These are phyloP conservation scores for Pseudogymnoascus sp. DNA, from an alignment of 2,329 filamentous ascomycete species.

Conservation along the genomic window DNA sequence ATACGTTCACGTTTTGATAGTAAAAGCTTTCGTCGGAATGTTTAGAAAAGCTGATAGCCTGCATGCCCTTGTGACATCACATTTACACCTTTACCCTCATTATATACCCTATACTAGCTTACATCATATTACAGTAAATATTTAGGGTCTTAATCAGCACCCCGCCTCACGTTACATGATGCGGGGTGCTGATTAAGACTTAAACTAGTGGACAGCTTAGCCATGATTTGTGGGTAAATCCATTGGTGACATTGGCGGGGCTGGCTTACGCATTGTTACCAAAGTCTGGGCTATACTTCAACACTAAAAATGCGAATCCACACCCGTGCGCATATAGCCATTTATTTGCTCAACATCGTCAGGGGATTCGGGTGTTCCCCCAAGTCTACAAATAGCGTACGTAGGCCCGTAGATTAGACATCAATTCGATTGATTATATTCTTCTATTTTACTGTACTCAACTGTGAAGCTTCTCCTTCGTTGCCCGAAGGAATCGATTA, in stretches of 20 bases:
- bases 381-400: not conserved
- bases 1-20: not conserved
- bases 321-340: too few relatives aligned
- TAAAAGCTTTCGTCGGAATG: not conserved
- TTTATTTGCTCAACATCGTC: too few relatives aligned
- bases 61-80: not conserved
- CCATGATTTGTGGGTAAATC: not conserved
- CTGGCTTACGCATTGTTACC: not conserved
- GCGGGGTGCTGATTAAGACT: too few relatives aligned
- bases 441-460: not conserved
- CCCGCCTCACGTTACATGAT: too few relatives aligned
- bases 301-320: too few relatives aligned
- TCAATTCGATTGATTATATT: not conserved
- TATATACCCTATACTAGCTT: not conserved
- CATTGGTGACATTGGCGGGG: not conserved
- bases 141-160: too few relatives aligned
- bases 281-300: too few relatives aligned
- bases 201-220: not conserved
- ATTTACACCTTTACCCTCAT: not conserved
- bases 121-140: not conserved
- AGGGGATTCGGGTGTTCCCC: too few relatives aligned
- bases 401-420: not conserved
- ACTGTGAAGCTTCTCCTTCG: not conserved
- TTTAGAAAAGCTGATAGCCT: constrained; percentile 23
- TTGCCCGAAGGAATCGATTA: not conserved